Evolutionary conservation across 2,329 filamentous ascomycete species (phyloP), one percentile per base, ranked within the genome.

Genomic region (Onygenales sp.): DNA sequence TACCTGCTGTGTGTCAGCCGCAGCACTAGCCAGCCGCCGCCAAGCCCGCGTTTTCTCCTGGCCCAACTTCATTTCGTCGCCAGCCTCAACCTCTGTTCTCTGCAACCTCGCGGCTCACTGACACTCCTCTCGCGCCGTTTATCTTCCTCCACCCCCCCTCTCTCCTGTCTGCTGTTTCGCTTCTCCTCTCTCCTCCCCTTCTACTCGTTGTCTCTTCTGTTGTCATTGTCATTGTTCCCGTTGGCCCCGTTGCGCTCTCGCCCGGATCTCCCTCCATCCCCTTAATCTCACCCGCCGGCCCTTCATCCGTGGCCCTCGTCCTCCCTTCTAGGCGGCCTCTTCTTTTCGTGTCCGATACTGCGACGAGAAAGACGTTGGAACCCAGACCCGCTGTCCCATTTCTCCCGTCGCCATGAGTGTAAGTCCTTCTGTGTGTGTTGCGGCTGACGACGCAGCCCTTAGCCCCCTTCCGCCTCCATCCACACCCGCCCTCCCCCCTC

Each of bases 331-430:
- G 32, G 10, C n/a, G 21, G 43, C 8, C 21, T 14, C 13, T 11
- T 35, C 32, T 35, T 9, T 46, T 14, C 4, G 17, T 44, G 13
- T 44, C 21, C 43, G 17, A 14, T 44, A n/a, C 21, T 17, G 43
- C 17, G 43, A 9, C 17, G 3, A 10, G 13, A 10, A 10, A 21
- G 13, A 39, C 33, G 13, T 36, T 39, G n/a, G 10, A 42, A 31
- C 43, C 2, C 13, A 11, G 7, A 11, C 8, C 31, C 36, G 13
- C 6, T 11, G 11, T 36, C 14, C 11, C 46, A 49, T 46, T 57
- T 36, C 39, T 33, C 33, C 46, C 38, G 47, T 54, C 57, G 62
- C 51, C 56, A 65, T 64, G 63, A 64, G 61, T 57, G 63, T 65
- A 31, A 62, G 63, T 64, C 31, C 50, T 56, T 13, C 55, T 57